Base-by-base conservation (phyloP, 768 basidiomycete genomes). In the Jaapia argillacea region DNA sequence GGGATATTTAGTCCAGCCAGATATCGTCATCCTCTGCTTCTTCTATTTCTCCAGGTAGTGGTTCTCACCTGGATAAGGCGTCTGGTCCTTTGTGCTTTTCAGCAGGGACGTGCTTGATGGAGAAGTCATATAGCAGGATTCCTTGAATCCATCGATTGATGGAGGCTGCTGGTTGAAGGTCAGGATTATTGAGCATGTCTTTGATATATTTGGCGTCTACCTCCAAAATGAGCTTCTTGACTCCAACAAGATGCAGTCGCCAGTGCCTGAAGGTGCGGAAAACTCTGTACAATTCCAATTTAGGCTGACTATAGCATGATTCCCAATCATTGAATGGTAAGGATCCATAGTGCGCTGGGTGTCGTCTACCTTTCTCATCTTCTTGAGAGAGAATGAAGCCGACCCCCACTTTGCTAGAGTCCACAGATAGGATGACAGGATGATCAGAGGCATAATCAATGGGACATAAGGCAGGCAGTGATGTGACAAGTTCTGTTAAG, bases 121-220 rank as follows among this genome's bases (percentile, higher is more conserved):
- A 51, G 40, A 72, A 70, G 40, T 62, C 44, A 33, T 65, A 70
- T 18, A 63, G 31, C 3, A 65, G 43, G 6, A 70, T 68, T 6
- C 54, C 60, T 37, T 55, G 50, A 22, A 70, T 66, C 70, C 69
- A 71, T 13, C 58, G 44, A 42, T 70, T 71, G 4, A 70, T 63
- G 0, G 66, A 46, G 0, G 65, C 60, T 44, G 62, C 65, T 0
- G 64, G 66, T 14, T 57, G 56, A 0, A 63, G 20, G 26, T 69
- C 64, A 0, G 68, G 66, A 12, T 62, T 44, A 39, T 69, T 65
- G 3, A 71, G 40, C 66, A 69, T 71, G n/a, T 62, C 64, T 42
- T 63, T 63, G 5, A 71, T 67, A 45, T 64, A 64, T 24, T 62
- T 52, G 0, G 64, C 67, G 49, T 71, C 64, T 0, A 64, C 61